Percentiles rank a stretch among this genome's conserved stretches.
Evolutionary conservation across 2,329 filamentous ascomycete genomes (phyloP).

Genomic region (Lanzia echinophila): DNA sequence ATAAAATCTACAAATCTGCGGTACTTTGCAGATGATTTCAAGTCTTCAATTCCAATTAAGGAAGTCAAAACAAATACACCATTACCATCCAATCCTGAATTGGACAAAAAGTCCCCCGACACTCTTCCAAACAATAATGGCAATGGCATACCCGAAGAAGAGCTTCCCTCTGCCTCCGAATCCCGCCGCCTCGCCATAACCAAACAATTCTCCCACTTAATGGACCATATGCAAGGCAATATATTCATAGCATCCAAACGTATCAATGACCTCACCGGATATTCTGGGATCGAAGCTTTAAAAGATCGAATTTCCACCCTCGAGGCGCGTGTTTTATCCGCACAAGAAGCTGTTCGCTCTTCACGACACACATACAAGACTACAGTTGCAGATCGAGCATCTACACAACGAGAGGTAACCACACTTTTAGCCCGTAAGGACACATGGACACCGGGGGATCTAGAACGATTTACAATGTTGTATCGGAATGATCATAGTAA

Average conservation of each 20-base stretch:
- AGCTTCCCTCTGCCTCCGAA: slow-evolving; percentile 43
- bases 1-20: slow-evolving; percentile 32
- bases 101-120: background rate
- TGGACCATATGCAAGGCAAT: slow-evolving; percentile 85
- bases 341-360: slow-evolving; percentile 60
- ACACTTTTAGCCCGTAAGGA: slow-evolving; percentile 90
- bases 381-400: slow-evolving; percentile 76
- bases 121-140: background rate
- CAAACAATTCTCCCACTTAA: slow-evolving; percentile 57
- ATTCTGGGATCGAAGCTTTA: slow-evolving; percentile 81
- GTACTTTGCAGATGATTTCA: slow-evolving; percentile 27
- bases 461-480: slow-evolving; percentile 89
- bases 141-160: slow-evolving; percentile 13
- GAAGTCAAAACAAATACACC: background rate
- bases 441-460: slow-evolving; percentile 76
- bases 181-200: slow-evolving; percentile 38
- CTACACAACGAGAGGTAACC: slow-evolving; percentile 92
- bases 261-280: slow-evolving; percentile 91
- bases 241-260: slow-evolving; percentile 79
- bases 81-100: slow-evolving; percentile 2
- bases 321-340: slow-evolving; percentile 50
- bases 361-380: slow-evolving; percentile 72
- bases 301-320: slow-evolving; percentile 69
- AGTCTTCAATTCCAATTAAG: slow-evolving; percentile 13
- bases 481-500: slow-evolving; percentile 91